Evolutionary conservation across 805 yeast species (phyloP).

Genomic region (Scheffersomyces stipitis): DNA sequence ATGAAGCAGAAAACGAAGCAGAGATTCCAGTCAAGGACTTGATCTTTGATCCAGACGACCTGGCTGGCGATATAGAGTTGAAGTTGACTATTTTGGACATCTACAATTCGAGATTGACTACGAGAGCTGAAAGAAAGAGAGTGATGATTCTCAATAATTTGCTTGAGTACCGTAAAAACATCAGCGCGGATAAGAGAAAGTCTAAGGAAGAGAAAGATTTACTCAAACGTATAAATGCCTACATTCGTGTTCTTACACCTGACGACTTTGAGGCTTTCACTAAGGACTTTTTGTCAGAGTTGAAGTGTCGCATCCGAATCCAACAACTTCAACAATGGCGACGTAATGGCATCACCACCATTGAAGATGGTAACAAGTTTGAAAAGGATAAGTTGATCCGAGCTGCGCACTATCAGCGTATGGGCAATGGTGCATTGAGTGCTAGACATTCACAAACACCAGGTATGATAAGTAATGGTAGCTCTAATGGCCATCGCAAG

Average conservation of each 20-base stretch:
- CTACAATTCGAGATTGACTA: conserved; percentile 82
- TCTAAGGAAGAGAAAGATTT: conserved; percentile 88
- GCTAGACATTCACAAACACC: conserved; percentile 19
- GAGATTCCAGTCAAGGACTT: conserved; percentile 92
- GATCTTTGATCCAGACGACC: conserved; percentile 93
- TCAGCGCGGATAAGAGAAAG: conserved; percentile 79
- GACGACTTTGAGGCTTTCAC: conserved; percentile 77
- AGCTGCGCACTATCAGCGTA: conserved; percentile 59
- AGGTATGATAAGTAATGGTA: conserved; percentile 4
- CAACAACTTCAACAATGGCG: conserved; percentile 94
- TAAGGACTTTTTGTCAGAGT: conserved; percentile 72
- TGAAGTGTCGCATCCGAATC: conserved; percentile 75
- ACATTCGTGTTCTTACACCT: conserved; percentile 75
- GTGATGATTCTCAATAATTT: conserved; percentile 71
- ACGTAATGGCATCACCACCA: conserved; percentile 77
- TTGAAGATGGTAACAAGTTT: conserved; percentile 80
- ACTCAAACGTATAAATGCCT: conserved; percentile 72
- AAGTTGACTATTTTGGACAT: conserved; percentile 86
- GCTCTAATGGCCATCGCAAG: conserved; percentile 18
- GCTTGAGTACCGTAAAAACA: conserved; percentile 81
- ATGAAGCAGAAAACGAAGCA: conserved; percentile 95
- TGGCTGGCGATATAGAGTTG: conserved; percentile 82
- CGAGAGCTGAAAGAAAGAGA: conserved; percentile 92
- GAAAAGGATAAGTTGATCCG: conserved; percentile 85
- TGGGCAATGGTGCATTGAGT: conserved; percentile 39